Conservation (phyloP, 139 green algal genomes). For the Tetradesmus obliquus region DNA sequence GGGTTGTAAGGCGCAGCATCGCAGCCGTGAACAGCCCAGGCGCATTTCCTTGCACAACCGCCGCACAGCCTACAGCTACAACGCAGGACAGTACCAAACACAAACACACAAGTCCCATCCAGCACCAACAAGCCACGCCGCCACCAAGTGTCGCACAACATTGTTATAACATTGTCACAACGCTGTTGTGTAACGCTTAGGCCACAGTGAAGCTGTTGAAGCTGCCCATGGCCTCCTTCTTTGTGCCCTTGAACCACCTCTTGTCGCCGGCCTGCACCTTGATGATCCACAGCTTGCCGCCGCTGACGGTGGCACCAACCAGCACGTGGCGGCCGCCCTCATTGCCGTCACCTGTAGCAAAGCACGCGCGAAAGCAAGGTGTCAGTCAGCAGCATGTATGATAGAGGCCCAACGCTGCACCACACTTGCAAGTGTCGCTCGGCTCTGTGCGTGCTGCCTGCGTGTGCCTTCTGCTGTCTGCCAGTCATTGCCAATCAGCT, state of each 20-base stretch:
- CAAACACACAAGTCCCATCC: not conserved
- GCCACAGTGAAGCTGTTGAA: conserved; percentile 90
- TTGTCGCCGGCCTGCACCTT: conserved; percentile 95
- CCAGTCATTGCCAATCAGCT: too few species aligned
- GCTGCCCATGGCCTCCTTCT: conserved; percentile 74
- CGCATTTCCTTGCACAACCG: not conserved
- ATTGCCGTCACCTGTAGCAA: conserved; percentile 88
- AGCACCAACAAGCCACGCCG: not conserved
- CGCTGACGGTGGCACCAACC: conserved; percentile 88
- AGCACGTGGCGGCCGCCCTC: conserved; percentile 98
- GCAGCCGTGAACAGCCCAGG: too few species aligned
- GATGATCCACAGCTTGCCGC: conserved; percentile 91
- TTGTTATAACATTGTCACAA: not conserved
- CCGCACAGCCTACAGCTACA: not conserved
- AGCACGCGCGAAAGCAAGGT: too few species aligned
- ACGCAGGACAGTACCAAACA: not conserved
- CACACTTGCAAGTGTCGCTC: too few species aligned
- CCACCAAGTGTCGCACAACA: not conserved
- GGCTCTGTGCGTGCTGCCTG: too few species aligned
- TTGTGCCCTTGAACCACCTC: conserved; percentile 95
- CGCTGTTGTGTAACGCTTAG: conserved; percentile 56
- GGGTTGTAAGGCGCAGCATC: too few species aligned
- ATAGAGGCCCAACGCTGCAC: too few species aligned
- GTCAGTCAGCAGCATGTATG: too few species aligned
- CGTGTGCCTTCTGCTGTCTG: too few species aligned